These are phyloP conservation scores for Passiflora organensis DNA, from an alignment of 345 rosid species.

Conservation along the genomic window DNA sequence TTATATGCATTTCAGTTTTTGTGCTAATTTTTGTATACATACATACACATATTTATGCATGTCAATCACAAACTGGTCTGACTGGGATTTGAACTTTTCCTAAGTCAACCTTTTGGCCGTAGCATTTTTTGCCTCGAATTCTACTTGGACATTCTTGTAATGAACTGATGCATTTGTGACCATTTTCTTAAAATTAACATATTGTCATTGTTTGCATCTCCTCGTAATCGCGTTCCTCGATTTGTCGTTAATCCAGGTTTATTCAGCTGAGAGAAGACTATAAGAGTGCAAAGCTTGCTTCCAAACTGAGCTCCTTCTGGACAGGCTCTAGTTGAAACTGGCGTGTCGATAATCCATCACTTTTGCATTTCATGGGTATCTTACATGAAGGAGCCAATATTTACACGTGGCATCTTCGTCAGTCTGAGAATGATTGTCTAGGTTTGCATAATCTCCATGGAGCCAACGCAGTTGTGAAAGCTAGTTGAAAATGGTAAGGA, in stretches of 20 bases:
- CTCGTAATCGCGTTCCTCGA: background rate
- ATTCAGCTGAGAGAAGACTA: slow-evolving; percentile 93
- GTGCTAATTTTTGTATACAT: too few relatives aligned
- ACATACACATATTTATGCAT: too few relatives aligned
- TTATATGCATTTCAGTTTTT: background rate
- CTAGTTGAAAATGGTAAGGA: slow-evolving; percentile 8
- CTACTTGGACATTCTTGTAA: too few relatives aligned
- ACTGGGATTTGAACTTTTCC: background rate
- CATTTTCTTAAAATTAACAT: too few relatives aligned
- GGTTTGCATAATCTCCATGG: too few relatives aligned
- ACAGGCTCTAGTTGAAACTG: slow-evolving; percentile 55
- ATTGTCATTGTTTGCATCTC: too few relatives aligned
- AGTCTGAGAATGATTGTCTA: background rate
- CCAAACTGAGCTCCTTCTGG: slow-evolving; percentile 78
- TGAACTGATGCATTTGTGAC: too few relatives aligned
- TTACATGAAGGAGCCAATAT: slow-evolving; percentile 1
- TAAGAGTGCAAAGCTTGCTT: slow-evolving; percentile 86
- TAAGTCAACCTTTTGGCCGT: background rate
- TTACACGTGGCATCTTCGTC: background rate
- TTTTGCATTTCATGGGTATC: slow-evolving; percentile 2
- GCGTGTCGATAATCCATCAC: slow-evolving; percentile 4
- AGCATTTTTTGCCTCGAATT: too few relatives aligned
- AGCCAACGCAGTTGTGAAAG: background rate
- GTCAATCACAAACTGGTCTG: background rate
- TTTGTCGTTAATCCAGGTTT: slow-evolving; percentile 48